Evolutionary conservation across 768 basidiomycete genomes (phyloP), one percentile per base, ranked within the genome.

Genomic region (Tubosaeta brunneosetosa): DNA sequence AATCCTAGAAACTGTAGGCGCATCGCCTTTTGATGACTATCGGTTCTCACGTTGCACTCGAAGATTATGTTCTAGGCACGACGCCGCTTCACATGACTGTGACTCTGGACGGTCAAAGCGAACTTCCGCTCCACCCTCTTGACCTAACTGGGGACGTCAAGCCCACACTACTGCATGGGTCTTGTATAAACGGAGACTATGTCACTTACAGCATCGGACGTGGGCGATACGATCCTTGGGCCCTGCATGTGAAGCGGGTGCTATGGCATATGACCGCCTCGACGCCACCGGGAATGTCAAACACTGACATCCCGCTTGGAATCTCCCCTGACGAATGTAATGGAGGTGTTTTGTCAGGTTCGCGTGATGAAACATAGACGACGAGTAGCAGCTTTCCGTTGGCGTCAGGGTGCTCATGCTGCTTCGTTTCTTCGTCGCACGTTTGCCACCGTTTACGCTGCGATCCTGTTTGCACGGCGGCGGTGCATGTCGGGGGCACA

Each of bases 141-240:
- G 88, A 91, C 63, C 72, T 91, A 8, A 47, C 78, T 84, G 0
- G 63, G 59, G 68, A 9, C 72, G 76, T 74, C 78, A 25, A 61
- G 66, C 10, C 69, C 79, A 6, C 66, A 72, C 6, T 59, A 58
- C 57, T 91, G 88, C 70, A 68, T 78, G 1, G 88, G 88, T 16
- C 68, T 87, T 43, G 86, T 91, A 57, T 88, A 90, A 61, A 64
- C 80, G 22, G 22, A 22, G 22, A 22, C 22, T 22, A 3, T 1
- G 22, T 22, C 22, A 13, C 74, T 87, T 42, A 62, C 60, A 3
- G 57, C 74, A 0, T 66, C 71, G 4, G 59, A 55, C 13, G 69
- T 81, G 16, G 83, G 79, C 1, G 88, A 91, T 65, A 83, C 91
- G 71, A 74, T 91, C 52, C 81, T 91, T 36, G 89, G 88, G n/a